These are phyloP conservation scores for Phytophthora megakarya DNA, from an alignment of 352 stramenopile genomes.

Conservation along the genomic window DNA sequence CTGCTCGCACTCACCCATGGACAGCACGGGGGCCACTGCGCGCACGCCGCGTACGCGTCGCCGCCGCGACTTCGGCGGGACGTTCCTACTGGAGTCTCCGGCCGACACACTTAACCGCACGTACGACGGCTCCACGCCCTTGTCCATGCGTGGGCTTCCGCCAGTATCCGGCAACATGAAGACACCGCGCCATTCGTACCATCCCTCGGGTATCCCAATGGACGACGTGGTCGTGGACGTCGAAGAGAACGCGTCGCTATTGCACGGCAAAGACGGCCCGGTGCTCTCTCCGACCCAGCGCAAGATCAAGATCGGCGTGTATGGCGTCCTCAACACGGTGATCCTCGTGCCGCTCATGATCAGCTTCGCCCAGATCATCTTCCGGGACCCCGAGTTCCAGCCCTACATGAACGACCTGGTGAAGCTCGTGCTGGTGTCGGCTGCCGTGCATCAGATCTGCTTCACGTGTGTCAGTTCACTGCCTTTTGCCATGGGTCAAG, in stretches of 20 bases:
- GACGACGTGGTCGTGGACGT: slow-evolving; percentile 43
- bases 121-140: slow-evolving; percentile 40
- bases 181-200: slow-evolving; percentile 61
- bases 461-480: slow-evolving; percentile 92
- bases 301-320: slow-evolving; percentile 77
- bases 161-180: slow-evolving; percentile 36
- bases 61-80: slow-evolving; percentile 30
- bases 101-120: slow-evolving; percentile 27
- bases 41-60: slow-evolving; percentile 60
- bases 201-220: slow-evolving; percentile 27
- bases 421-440: slow-evolving; percentile 94
- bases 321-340: slow-evolving; percentile 94
- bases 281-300: slow-evolving; percentile 28
- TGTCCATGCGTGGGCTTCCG: slow-evolving; percentile 23
- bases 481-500: slow-evolving; percentile 97
- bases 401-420: slow-evolving; percentile 91
- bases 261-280: slow-evolving; percentile 16
- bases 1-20: slow-evolving; percentile 47
- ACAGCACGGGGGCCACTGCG: slow-evolving; percentile 80
- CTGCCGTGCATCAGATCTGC: slow-evolving; percentile 80
- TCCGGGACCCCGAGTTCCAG: slow-evolving; percentile 91
- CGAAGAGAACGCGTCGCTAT: slow-evolving; percentile 25
- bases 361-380: slow-evolving; percentile 97
- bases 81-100: slow-evolving; percentile 35
- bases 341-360: slow-evolving; percentile 91